phyloP scores from a whole-genome alignment of 768 basidiomycete species.

The Naganishia friedmannii region DNA sequence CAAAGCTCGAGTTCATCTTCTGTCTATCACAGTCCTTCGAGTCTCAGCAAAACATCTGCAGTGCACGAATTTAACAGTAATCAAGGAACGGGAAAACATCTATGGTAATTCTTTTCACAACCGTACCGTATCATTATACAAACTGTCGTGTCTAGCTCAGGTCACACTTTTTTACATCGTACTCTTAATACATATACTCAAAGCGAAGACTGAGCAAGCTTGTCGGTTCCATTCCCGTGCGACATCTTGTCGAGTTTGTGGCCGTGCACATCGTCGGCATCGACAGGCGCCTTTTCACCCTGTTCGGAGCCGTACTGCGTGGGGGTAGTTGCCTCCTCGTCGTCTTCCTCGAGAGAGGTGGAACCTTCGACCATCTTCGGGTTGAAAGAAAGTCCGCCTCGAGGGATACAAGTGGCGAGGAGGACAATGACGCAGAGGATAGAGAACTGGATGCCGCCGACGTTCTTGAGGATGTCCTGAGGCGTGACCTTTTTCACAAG shows the following conservation, averaged over 20 bases:
- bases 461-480: constrained; percentile 32
- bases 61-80: no score
- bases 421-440: constrained; percentile 43
- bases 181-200: not conserved
- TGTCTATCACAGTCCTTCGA: no score
- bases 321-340: constrained; percentile 1
- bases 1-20: no score
- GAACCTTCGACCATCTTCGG: constrained; percentile 39
- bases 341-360: constrained; percentile 20
- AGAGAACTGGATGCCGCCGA: constrained; percentile 43
- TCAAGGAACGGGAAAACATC: no score
- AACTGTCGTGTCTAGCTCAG: no score
- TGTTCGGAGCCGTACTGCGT: constrained; percentile 8
- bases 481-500: constrained; percentile 33
- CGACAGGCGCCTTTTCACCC: not conserved
- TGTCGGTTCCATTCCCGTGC: constrained; percentile 11
- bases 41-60: no score
- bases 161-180: no score
- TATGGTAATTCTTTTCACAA: no score
- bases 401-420: constrained; percentile 40
- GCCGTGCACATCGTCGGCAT: not conserved
- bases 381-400: constrained; percentile 45
- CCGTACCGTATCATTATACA: no score
- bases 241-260: constrained; percentile 2
- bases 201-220: constrained; percentile 14